Conservation (phyloP, 352 stramenopile genomes). For the Phytopythium cucurbitacearum region DNA sequence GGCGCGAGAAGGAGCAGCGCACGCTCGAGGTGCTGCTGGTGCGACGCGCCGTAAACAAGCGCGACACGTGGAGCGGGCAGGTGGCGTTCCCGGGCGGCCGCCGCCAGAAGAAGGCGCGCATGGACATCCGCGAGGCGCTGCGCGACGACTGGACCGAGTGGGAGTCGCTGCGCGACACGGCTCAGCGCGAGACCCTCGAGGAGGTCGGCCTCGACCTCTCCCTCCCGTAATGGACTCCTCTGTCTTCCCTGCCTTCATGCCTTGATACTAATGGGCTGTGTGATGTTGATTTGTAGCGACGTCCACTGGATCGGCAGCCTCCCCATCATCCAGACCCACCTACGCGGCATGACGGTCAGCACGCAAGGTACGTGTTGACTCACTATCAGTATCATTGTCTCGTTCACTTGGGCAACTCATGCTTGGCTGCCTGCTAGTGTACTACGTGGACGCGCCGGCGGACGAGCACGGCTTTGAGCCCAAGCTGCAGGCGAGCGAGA, state of each 20-base stretch:
- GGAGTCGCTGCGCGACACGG: constrained; percentile 68
- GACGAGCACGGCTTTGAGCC: constrained; percentile 43
- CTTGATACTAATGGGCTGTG: not conserved
- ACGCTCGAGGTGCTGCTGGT: constrained; percentile 78
- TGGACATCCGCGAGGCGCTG: constrained; percentile 23
- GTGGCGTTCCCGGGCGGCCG: constrained; percentile 76
- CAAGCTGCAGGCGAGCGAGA: constrained; percentile 58
- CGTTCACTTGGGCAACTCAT: no score
- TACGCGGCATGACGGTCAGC: constrained; percentile 61
- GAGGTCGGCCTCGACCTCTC: constrained; percentile 78
- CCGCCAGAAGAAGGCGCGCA: constrained; percentile 52
- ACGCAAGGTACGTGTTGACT: constrained; percentile 40
- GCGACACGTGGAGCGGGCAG: constrained; percentile 80
- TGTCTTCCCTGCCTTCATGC: constrained; percentile 7
- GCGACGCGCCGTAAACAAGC: constrained; percentile 63
- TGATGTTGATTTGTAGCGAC: constrained; percentile 26
- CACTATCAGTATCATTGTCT: no score
- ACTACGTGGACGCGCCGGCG: constrained; percentile 52
- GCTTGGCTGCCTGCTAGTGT: constrained; percentile 34
- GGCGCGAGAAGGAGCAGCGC: constrained; percentile 55
- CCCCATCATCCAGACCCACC: constrained; percentile 50
- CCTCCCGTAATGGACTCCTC: constrained; percentile 24
- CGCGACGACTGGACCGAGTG: constrained; percentile 40
- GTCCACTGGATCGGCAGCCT: constrained; percentile 68
- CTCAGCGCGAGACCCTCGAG: constrained; percentile 72